A percentile compares a stretch with the other conserved stretches of the same genome.
phyloP scores from a whole-genome alignment of 495 filamentous ascomycete species.

The Staphylotrichum longicolle region DNA sequence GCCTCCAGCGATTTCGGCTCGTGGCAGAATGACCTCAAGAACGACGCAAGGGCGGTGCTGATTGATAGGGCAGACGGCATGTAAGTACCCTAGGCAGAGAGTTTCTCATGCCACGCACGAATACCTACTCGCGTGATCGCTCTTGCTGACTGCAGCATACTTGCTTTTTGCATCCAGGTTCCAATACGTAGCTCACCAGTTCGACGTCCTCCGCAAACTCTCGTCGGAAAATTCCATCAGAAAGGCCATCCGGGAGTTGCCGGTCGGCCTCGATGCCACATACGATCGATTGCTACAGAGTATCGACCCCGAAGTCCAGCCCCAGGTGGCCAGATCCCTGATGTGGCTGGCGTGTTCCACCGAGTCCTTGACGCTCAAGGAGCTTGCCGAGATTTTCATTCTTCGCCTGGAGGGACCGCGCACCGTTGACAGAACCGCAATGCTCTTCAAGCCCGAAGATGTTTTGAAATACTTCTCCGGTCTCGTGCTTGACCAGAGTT shows the following conservation, averaged over 20 bases:
- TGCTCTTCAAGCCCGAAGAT: not conserved
- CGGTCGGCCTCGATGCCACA: not conserved
- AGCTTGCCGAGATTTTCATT: constrained; percentile 3
- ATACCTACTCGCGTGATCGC: too few species aligned
- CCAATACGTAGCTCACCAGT: not conserved
- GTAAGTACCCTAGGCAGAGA: not conserved
- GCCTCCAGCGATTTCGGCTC: not conserved
- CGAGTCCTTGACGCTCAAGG: too few species aligned
- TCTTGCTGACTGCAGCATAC: too few species aligned
- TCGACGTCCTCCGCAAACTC: not conserved
- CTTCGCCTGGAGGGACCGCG: not conserved
- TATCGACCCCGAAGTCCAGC: not conserved
- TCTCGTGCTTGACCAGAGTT: not conserved
- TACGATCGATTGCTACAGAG: constrained; percentile 1
- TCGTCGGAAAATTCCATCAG: not conserved
- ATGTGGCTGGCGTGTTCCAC: not conserved
- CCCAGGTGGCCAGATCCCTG: not conserved
- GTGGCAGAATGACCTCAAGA: not conserved
- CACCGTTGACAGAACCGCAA: too few species aligned
- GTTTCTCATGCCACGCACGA: too few species aligned
- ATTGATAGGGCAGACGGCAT: not conserved
- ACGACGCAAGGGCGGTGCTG: not conserved
- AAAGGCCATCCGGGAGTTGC: not conserved
- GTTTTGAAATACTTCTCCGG: not conserved
- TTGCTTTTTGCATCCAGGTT: too few species aligned